Evolutionary conservation across 2,329 filamentous ascomycete genomes (phyloP), one percentile per base, ranked within the genome.

Genomic region (Aquanectria penicillioides): DNA sequence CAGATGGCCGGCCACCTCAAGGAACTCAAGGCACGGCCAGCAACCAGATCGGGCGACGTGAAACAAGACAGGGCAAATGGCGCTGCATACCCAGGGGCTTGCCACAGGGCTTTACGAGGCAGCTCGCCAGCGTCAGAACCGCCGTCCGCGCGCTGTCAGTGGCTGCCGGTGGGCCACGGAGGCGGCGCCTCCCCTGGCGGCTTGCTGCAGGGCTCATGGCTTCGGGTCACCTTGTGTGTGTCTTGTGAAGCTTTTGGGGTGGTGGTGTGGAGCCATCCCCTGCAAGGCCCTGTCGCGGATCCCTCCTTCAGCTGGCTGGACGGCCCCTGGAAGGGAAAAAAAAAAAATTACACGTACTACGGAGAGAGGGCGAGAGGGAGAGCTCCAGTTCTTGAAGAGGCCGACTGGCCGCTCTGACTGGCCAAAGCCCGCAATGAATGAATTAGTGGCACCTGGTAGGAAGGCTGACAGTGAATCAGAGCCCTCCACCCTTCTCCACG

Each of bases 121-220:
- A n/a, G n/a, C n/a, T n/a, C n/a, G n/a, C n/a, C n/a, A n/a, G n/a
- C n/a, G n/a, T n/a, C n/a, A n/a, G n/a, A n/a, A n/a, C n/a, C n/a
- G 25, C 22, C 40, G 34, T 34, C 55, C 48, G 40, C n/a, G 48
- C 47, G 15, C 37, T 66, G 59, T 64, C 62, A 69, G 52, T 66
- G 66, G 62, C 41, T 61, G 56, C 54, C 46, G 40, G 57, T 49
- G 53, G 61, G 61, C 51, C 61, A 57, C 43, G 62, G 66, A 26
- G 66, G 66, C 62, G 64, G 58, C 66, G 58, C 66, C 66, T 63
- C 66, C 66, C 66, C 66, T 69, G 66, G 51, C 44, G 54, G 53
- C 55, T 43, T 46, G 36, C 60, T 61, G 63, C 44, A 55, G 51
- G 50, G 50, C 57, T 33, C 41, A 48, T 13, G 18, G 15, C 38